Percentiles rank a stretch among this genome's conserved stretches.
phyloP scores from a whole-genome alignment of 257 asterid species.

The Gardenia jasminoides region DNA sequence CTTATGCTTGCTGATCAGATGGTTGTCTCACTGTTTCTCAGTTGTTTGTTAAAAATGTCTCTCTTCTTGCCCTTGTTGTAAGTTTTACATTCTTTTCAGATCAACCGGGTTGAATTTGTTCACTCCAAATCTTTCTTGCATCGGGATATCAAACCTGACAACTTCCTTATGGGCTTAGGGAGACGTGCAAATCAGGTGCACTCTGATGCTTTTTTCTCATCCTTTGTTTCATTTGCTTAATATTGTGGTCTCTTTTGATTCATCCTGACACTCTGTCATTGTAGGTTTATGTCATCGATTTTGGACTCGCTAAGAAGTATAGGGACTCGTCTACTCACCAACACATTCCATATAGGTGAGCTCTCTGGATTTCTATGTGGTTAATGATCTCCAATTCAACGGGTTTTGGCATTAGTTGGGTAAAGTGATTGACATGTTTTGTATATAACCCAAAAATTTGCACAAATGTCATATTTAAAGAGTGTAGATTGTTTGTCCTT shows the following conservation, averaged over 20 bases:
- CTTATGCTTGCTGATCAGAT: constrained; percentile 95
- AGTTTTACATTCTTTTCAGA: constrained; percentile 38
- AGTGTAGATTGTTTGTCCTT: neutral
- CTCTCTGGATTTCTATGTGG: constrained; percentile 8
- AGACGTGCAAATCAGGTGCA: constrained; percentile 83
- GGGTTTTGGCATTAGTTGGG: neutral
- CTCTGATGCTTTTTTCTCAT: constrained; percentile 4
- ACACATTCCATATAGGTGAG: constrained; percentile 85
- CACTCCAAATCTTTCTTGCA: constrained; percentile 78
- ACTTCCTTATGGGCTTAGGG: constrained; percentile 86
- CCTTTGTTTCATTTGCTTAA: constrained; percentile 6
- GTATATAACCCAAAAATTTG: neutral
- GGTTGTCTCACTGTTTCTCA: constrained; percentile 34
- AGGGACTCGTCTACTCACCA: constrained; percentile 77
- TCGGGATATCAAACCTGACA: constrained; percentile 87
- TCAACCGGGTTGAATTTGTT: constrained; percentile 67
- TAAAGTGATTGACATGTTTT: neutral
- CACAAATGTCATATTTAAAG: neutral
- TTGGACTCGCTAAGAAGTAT: constrained; percentile 89
- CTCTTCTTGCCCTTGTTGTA: constrained; percentile 10
- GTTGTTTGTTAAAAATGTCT: constrained; percentile 7
- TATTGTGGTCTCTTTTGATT: constrained; percentile 16
- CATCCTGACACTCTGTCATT: constrained; percentile 16
- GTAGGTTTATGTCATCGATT: constrained; percentile 79
- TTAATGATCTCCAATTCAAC: neutral